Base-by-base conservation (phyloP, 2,329 filamentous ascomycete species). In the Escovopsis weberi region DNA sequence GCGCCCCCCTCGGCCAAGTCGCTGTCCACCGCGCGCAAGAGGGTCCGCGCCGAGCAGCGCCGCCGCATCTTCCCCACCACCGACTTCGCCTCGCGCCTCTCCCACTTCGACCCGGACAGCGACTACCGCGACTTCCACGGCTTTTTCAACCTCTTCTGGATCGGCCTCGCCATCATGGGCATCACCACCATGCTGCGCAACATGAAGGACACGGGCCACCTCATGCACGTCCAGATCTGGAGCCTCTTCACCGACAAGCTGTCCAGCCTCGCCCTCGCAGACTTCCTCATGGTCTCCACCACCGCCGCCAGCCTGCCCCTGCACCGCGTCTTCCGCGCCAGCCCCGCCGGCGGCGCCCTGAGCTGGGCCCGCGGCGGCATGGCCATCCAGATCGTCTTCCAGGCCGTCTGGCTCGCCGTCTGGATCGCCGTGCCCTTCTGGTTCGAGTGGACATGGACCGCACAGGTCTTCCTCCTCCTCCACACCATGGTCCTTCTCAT, bases 71-170 rank as follows among this genome's bases (percentile, higher is more conserved):
- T 96, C 59, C 89, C 93, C 19, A 91, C 85, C 19, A 87, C 94
- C 57, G 85, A 94, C 55, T 98, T 89, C 65, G 76, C 85, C 35
- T 81, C 83, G 46, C 82, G 91, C 44, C 81, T 96, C 19, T 96
- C 89, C 15, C 89, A 98, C 64, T 94, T 98, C 59, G 91, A 98
- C 57, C 87, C 88, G 0, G 74, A 77, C 40, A 94, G 85, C 61
- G 87, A 94, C 55, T 88, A 96, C 60, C 80, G 80, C 55, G 87
- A 98, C 62, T 98, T 98, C 60, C 79, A 86, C 53, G 91, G 91
- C 57, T 98, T 98, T 73, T 98, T 95, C 66, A 85, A 91, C 42
- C 75, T 98, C 33, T 98, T 98, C 66, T 98, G 91, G 91, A 89
- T 98, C 50, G 86, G 86, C 9, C 70, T 98, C 46, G 85, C 85